These are phyloP conservation scores for Shiraia sp. DNA, from an alignment of 2,329 filamentous ascomycete species.

Conservation along the genomic window DNA sequence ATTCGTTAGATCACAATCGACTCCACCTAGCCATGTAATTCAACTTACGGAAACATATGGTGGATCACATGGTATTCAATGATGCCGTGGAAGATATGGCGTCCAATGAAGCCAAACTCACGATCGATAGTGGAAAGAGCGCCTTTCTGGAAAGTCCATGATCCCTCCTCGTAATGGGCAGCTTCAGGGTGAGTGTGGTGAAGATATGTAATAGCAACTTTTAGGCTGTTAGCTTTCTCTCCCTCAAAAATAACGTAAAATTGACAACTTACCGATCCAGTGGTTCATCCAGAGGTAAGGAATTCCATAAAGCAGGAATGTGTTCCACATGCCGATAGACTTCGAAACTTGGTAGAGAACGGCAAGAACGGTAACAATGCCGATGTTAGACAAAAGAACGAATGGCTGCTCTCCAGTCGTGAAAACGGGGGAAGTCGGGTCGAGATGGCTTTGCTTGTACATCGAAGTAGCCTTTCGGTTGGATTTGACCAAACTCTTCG, in stretches of 20 bases:
- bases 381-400: slow-evolving; percentile 21
- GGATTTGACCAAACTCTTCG: slow-evolving; percentile 18
- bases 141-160: slow-evolving; percentile 66
- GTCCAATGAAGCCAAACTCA: slow-evolving; percentile 66
- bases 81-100: slow-evolving; percentile 69
- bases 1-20: slow-evolving; percentile 5
- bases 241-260: not conserved
- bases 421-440: slow-evolving; percentile 22
- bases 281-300: slow-evolving; percentile 73
- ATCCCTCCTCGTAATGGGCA: slow-evolving; percentile 61
- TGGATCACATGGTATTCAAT: slow-evolving; percentile 68
- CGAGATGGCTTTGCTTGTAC: slow-evolving; percentile 27
- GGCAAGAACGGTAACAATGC: slow-evolving; percentile 26
- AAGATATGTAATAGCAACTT: slow-evolving; percentile 73
- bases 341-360: slow-evolving; percentile 58
- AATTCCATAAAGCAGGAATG: slow-evolving; percentile 63
- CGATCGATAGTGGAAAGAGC: slow-evolving; percentile 67
- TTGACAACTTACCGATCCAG: slow-evolving; percentile 56
- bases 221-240: slow-evolving; percentile 1
- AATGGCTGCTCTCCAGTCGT: slow-evolving; percentile 20
- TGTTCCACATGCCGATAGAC: slow-evolving; percentile 60
- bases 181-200: slow-evolving; percentile 68
- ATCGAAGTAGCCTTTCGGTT: slow-evolving; percentile 8
- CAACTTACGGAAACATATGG: slow-evolving; percentile 59
- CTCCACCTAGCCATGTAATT: not conserved